These are phyloP conservation scores for Maudiozyma bulderi DNA, from an alignment of 805 yeast species.

Conservation along the genomic window DNA sequence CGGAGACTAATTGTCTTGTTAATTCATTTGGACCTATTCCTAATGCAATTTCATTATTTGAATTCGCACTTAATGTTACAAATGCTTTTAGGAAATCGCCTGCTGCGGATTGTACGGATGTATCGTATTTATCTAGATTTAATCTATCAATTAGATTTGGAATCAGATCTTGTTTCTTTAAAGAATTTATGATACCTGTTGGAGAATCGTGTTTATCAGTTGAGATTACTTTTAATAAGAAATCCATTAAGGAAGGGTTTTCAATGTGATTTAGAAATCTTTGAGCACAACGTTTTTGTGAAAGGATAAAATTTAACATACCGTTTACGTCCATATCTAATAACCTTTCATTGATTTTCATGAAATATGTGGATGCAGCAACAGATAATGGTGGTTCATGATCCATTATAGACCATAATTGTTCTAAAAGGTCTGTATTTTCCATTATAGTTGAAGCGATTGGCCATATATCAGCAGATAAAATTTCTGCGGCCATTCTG, in stretches of 20 bases:
- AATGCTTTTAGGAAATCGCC: constrained; percentile 92
- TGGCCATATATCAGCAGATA: constrained; percentile 89
- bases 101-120: constrained; percentile 80
- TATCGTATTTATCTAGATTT: constrained; percentile 43
- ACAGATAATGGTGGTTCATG: constrained; percentile 58
- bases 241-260: constrained; percentile 90
- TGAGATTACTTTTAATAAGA: constrained; percentile 76
- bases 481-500: constrained; percentile 74
- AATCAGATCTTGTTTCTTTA: constrained; percentile 65
- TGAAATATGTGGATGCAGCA: constrained; percentile 73
- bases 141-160: constrained; percentile 62
- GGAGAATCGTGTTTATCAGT: constrained; percentile 87
- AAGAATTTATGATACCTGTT: constrained; percentile 72
- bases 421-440: constrained; percentile 49
- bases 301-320: constrained; percentile 56
- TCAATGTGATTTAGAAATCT: constrained; percentile 78
- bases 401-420: constrained; percentile 73
- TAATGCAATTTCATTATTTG: constrained; percentile 75
- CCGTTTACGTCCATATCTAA: constrained; percentile 82
- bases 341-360: constrained; percentile 83
- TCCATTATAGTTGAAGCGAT: constrained; percentile 85
- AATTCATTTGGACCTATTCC: constrained; percentile 94
- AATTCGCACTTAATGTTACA: constrained; percentile 86
- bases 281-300: constrained; percentile 60
- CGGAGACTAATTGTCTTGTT: constrained; percentile 81